phyloP scores from a whole-genome alignment of 2,329 filamentous ascomycete genomes.

The Talaromyces sp. region DNA sequence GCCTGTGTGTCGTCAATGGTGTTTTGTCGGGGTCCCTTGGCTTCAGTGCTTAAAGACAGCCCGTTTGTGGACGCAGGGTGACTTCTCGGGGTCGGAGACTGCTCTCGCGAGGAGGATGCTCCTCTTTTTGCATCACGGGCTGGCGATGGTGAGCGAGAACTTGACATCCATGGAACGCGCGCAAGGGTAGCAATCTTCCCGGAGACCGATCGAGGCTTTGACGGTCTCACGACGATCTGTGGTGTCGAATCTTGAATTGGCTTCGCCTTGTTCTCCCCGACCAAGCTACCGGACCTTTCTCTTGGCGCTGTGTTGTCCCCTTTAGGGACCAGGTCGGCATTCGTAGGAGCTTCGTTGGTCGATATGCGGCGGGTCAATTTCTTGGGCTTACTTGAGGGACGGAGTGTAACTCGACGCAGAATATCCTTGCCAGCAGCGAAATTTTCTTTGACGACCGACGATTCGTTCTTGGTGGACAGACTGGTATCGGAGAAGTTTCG shows the following conservation, averaged over 20 bases:
- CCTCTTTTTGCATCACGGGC: constrained; percentile 23
- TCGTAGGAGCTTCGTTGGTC: not conserved
- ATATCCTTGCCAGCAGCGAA: constrained; percentile 41
- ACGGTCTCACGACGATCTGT: constrained; percentile 25
- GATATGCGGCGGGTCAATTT: constrained; percentile 27
- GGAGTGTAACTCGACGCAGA: constrained; percentile 40
- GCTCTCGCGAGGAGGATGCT: constrained; percentile 28
- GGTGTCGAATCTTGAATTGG: not conserved
- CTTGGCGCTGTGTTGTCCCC: not conserved
- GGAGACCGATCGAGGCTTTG: constrained; percentile 48
- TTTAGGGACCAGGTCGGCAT: not conserved
- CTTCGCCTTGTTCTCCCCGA: constrained; percentile 3
- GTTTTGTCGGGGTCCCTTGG: constrained; percentile 20
- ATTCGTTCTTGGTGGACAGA: constrained; percentile 35
- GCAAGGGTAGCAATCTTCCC: constrained; percentile 50
- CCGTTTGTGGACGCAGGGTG: constrained; percentile 3
- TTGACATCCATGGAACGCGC: constrained; percentile 49
- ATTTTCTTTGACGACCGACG: constrained; percentile 37
- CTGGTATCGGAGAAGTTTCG: constrained; percentile 50
- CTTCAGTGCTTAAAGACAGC: constrained; percentile 22
- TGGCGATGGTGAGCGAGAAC: constrained; percentile 24
- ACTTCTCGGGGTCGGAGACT: constrained; percentile 23
- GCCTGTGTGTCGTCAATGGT: constrained; percentile 23
- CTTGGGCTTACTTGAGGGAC: constrained; percentile 32
- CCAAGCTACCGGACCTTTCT: not conserved